Conservation (phyloP, 2,329 filamentous ascomycete genomes). For the Alternaria postmessia region DNA sequence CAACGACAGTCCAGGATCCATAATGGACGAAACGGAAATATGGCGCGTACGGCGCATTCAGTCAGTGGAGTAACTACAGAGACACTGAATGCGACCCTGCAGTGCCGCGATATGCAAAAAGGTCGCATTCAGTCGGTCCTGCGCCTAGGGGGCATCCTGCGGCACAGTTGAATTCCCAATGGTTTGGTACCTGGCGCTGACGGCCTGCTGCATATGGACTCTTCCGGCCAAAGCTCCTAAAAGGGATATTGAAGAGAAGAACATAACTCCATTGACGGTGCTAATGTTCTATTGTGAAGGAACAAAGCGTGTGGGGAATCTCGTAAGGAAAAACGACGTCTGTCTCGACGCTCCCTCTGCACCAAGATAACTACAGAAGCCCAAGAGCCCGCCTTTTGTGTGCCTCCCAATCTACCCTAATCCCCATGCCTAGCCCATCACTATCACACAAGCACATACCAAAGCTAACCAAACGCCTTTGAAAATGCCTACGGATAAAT, state of each 20-base stretch:
- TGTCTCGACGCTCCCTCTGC: not conserved
- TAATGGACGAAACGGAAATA: conserved; percentile 11
- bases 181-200: conserved; percentile 15
- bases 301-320: conserved; percentile 26
- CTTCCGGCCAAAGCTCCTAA: not conserved
- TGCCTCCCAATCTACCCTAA: conserved; percentile 7
- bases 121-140: conserved; percentile 1
- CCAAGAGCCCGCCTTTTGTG: not conserved
- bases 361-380: not conserved
- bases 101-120: not conserved
- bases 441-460: conserved; percentile 18
- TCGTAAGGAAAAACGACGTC: conserved; percentile 19
- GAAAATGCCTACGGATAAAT: conserved; percentile 23
- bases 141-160: conserved; percentile 16
- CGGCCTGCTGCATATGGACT: conserved; percentile 14
- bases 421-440: conserved; percentile 10
- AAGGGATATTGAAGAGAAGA: not conserved
- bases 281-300: conserved; percentile 5
- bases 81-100: not conserved
- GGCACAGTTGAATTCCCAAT: conserved; percentile 20
- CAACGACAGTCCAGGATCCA: conserved; percentile 40
- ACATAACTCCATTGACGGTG: conserved; percentile 8
- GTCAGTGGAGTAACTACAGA: not conserved
- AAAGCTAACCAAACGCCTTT: conserved; percentile 15
- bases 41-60: conserved; percentile 11